Evolutionary conservation across 768 basidiomycete species (phyloP).

Genomic region (Podaxis sp.): DNA sequence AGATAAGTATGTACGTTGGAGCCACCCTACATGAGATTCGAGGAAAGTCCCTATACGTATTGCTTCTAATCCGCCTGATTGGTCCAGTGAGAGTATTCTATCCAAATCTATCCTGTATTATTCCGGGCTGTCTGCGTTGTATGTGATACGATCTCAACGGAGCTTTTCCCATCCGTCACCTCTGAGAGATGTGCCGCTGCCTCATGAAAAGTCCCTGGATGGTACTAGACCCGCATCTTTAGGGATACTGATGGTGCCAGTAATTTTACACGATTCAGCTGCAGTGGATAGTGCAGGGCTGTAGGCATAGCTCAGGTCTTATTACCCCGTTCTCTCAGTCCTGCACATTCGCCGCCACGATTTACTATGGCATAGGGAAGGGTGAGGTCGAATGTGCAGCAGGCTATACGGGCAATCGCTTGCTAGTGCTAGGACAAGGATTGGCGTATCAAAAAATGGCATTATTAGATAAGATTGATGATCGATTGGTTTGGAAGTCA

Average conservation of each 20-base stretch:
- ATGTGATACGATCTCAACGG: neutral
- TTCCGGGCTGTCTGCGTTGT: neutral
- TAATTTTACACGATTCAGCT: neutral
- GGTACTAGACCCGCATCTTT: neutral
- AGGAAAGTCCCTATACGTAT: neutral
- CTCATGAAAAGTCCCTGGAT: neutral
- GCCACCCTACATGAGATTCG: neutral
- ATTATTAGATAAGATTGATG: conserved; percentile 3
- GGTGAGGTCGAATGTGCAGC: neutral
- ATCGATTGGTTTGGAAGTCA: conserved; percentile 6
- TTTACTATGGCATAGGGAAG: neutral
- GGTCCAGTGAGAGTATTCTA: neutral
- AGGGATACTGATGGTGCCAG: no score
- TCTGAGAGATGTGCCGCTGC: neutral
- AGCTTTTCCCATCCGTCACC: neutral
- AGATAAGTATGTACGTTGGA: neutral
- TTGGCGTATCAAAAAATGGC: neutral
- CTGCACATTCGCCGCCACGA: neutral
- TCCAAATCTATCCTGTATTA: neutral
- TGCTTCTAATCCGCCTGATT: neutral
- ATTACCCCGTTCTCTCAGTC: neutral
- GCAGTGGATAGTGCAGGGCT: neutral
- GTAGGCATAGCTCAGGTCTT: neutral
- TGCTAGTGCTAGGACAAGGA: neutral
- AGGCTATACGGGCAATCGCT: neutral